Conservation (phyloP, 768 basidiomycete species). For the Tricholomella constricta region DNA sequence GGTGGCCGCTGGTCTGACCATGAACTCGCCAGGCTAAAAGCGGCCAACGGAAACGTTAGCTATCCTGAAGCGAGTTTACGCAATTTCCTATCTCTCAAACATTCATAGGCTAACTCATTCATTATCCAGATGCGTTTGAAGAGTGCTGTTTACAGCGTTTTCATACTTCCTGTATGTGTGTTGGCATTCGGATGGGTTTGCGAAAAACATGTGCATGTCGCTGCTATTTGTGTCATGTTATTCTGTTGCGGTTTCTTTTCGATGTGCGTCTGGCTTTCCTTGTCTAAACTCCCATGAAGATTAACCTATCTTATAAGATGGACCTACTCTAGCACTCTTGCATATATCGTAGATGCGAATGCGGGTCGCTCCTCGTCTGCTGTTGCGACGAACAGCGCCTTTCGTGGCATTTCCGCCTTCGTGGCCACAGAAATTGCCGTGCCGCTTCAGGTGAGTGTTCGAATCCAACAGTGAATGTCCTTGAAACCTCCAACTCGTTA, state of each 20-base stretch:
- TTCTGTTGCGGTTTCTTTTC: conserved; percentile 74
- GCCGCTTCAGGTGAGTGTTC: conserved; percentile 59
- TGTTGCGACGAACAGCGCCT: conserved; percentile 74
- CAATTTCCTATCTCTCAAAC: neutral
- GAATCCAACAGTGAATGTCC: neutral
- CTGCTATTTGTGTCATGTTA: conserved; percentile 69
- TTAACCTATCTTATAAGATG: conserved; percentile 27
- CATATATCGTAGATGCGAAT: conserved; percentile 89
- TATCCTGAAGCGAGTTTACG: conserved; percentile 63
- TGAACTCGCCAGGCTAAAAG: conserved; percentile 37
- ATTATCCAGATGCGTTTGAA: conserved; percentile 65
- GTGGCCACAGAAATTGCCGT: conserved; percentile 72
- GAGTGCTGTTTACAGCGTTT: conserved; percentile 59
- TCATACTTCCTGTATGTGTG: conserved; percentile 60
- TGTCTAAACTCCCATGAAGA: neutral
- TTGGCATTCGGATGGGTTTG: conserved; percentile 78
- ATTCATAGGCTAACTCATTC: neutral
- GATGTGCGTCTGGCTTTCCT: conserved; percentile 50
- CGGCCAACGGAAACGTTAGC: conserved; percentile 40
- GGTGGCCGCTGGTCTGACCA: conserved; percentile 50
- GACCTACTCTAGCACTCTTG: conserved; percentile 71
- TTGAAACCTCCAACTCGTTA: conserved; percentile 1
- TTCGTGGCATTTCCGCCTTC: conserved; percentile 71
- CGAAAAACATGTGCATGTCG: conserved; percentile 60
- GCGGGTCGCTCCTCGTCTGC: conserved; percentile 76